Evolutionary conservation across 139 green algal species (phyloP).

Genomic region (Asterochloris sp.): DNA sequence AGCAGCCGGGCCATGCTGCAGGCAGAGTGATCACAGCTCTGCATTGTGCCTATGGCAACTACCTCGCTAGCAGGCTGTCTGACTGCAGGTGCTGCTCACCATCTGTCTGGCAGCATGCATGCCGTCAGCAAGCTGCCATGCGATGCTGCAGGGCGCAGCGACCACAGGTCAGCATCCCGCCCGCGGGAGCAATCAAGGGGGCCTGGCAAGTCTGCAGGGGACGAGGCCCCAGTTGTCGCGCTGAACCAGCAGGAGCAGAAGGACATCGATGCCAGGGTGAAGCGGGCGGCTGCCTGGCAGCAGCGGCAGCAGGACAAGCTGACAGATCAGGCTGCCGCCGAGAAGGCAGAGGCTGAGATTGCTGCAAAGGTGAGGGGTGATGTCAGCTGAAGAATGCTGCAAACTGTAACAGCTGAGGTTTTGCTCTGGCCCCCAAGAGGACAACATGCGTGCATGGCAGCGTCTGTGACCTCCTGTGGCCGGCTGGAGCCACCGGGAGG

Average conservation of each 20-base stretch:
- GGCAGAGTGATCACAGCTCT: no score
- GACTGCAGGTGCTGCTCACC: no score
- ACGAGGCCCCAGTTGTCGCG: no score
- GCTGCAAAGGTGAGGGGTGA: neutral
- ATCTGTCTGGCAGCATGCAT: no score
- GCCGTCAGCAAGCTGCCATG: no score
- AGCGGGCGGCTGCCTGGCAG: constrained; percentile 11
- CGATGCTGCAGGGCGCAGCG: no score
- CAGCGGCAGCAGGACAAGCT: constrained; percentile 12
- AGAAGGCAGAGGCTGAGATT: neutral
- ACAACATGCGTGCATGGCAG: neutral
- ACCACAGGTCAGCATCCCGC: no score
- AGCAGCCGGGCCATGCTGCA: no score
- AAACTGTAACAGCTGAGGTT: neutral
- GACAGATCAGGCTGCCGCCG: neutral
- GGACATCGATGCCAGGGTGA: constrained; percentile 6
- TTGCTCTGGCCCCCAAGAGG: neutral
- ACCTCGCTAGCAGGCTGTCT: no score
- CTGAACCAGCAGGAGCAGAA: constrained; percentile 20
- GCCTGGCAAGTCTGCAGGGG: no score
- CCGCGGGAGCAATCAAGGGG: no score
- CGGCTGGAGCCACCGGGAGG: neutral
- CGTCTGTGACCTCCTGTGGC: neutral
- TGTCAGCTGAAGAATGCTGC: neutral
- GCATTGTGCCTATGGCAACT: no score